Base-by-base conservation (phyloP, 1,284 basidiomycete genomes). In the Cutaneotrichosporon cyanovorans region DNA sequence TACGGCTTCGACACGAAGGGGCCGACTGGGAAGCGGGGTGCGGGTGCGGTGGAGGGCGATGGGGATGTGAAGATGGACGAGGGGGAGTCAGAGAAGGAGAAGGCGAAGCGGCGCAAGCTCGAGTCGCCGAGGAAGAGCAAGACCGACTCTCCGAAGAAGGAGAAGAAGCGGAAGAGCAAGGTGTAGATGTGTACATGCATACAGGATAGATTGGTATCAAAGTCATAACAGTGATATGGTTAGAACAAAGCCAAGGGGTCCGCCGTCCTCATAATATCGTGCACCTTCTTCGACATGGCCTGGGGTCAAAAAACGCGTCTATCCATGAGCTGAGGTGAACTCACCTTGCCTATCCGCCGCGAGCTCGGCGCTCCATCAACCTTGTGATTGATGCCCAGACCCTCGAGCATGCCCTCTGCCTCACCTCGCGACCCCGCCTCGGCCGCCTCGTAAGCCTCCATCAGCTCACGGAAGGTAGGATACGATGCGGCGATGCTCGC, bases 1-100 rank as follows among this genome's bases (percentile, higher is more conserved):
- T 60, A 42, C 28, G 67, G 67, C 1, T 66, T 60, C 16, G 51
- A 59, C 35, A 67, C 67, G 0, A 57, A 61, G 4, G 67, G 67
- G 1, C 65, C 65, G 1, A n/a, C n/a, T n/a, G n/a, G n/a, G n/a
- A n/a, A n/a, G n/a, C n/a, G n/a, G n/a, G n/a, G n/a, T n/a, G 41
- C 20, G 4, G 50, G 30, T 18, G 33, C n/a, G 5, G 35, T 18
- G 8, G 42, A 19, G 2, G 16, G 2, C 5, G 38, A 37, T 19
- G 46, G 48, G 10, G 45, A 23, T 1, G 39, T 20, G 28, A 25
- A 25, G n/a, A 28, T 15, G 11, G 37, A 20, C 15, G 23, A 46
- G 16, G 25, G 38, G 20, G 5, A 18, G 25, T 4, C 18, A 15
- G 30, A 20, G 33, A 42, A 31, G 30, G 35, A 38, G 19, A 55